A percentile compares a stretch with the other conserved stretches of the same genome.
phyloP scores from a whole-genome alignment of 768 basidiomycete species.

The Boletus subparvulus region DNA sequence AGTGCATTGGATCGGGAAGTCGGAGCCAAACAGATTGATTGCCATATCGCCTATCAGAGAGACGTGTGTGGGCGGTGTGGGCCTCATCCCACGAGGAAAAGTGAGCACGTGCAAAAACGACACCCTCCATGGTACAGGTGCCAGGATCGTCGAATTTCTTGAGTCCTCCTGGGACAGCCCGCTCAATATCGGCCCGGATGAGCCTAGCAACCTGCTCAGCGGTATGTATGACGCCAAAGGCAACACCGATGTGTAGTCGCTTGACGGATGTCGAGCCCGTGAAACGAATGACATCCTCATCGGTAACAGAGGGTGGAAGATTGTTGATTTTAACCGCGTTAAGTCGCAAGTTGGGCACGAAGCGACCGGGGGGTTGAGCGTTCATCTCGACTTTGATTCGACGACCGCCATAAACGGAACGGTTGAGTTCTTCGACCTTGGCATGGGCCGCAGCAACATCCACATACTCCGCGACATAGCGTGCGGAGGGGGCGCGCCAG shows the following conservation, averaged over 20 bases:
- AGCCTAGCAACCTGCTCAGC: conserved; percentile 18
- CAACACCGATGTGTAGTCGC: conserved; percentile 26
- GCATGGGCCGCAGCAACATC: conserved; percentile 18
- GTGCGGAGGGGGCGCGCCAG: conserved; percentile 50
- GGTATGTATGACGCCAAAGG: conserved; percentile 19
- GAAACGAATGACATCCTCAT: conserved; percentile 29
- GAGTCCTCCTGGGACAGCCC: conserved; percentile 16
- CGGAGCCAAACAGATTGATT: conserved; percentile 38
- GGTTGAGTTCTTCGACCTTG: conserved; percentile 40
- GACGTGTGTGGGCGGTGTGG: conserved; percentile 36
- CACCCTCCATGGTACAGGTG: conserved; percentile 30
- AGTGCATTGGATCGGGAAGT: conserved; percentile 51
- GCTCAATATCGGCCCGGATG: conserved; percentile 27
- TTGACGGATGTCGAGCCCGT: conserved; percentile 30
- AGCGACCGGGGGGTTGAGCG: conserved; percentile 34
- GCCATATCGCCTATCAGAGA: conserved; percentile 36
- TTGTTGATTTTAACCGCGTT: conserved; percentile 45
- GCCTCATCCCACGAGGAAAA: conserved; percentile 53
- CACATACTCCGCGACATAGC: conserved; percentile 46
- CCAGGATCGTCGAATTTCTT: conserved; percentile 28
- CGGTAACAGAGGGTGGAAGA: conserved; percentile 33
- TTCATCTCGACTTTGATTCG: conserved; percentile 50
- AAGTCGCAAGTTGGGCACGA: conserved; percentile 25
- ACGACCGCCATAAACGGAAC: conserved; percentile 37
- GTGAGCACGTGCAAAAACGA: conserved; percentile 39